phyloP scores from a whole-genome alignment of 2,329 filamentous ascomycete species.

The Lecanosticta acicola region DNA sequence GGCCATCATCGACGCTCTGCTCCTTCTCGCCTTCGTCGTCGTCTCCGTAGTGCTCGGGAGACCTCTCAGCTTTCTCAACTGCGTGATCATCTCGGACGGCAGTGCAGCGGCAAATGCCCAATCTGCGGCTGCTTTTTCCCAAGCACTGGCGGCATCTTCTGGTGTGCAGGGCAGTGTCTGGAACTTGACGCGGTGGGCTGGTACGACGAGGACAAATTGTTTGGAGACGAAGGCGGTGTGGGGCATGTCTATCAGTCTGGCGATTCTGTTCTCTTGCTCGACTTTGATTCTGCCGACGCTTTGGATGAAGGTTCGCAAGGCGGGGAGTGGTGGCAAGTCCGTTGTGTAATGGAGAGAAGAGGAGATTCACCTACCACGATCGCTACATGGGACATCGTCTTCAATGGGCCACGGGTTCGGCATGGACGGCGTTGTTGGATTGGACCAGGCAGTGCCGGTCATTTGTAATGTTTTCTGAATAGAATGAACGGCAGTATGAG shows the following conservation, averaged over 20 bases:
- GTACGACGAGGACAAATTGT: conserved; percentile 62
- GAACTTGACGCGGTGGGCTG: conserved; percentile 51
- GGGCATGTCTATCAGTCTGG: conserved; percentile 76
- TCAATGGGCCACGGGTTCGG: too few relatives aligned
- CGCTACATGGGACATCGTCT: too few relatives aligned
- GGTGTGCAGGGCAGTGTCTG: conserved; percentile 47
- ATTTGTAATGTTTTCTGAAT: too few relatives aligned
- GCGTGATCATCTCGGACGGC: conserved; percentile 51
- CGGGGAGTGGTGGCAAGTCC: conserved; percentile 14
- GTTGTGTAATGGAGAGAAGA: background rate
- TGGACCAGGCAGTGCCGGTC: too few relatives aligned
- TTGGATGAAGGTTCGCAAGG: conserved; percentile 47
- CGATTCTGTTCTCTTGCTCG: conserved; percentile 45
- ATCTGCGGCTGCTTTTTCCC: conserved; percentile 51
- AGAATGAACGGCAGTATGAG: too few relatives aligned
- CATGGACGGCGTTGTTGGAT: too few relatives aligned
- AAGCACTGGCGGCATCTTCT: conserved; percentile 48
- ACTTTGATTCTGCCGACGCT: conserved; percentile 43
- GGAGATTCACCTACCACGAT: too few relatives aligned
- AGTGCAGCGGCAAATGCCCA: conserved; percentile 40
- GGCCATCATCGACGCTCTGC: conserved; percentile 58
- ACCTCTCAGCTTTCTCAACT: conserved; percentile 73
- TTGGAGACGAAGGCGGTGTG: conserved; percentile 81
- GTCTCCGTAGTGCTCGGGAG: conserved; percentile 72
- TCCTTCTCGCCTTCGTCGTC: conserved; percentile 72